phyloP scores from a whole-genome alignment of 1,284 basidiomycete species.

The Ceratobasidium sp. region DNA sequence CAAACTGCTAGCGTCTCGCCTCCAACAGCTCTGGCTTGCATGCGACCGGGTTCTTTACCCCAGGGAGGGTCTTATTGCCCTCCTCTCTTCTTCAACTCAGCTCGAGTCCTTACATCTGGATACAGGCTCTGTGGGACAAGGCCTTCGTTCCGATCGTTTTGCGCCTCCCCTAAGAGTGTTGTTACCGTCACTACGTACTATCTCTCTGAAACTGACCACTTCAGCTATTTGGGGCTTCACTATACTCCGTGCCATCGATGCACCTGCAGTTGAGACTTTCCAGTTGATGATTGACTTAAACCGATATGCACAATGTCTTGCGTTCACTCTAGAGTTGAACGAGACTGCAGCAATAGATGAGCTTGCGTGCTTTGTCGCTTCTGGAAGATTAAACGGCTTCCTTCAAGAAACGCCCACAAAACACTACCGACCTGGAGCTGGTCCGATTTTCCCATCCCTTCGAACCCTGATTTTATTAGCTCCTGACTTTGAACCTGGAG shows the following conservation, averaged over 20 bases:
- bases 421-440: background rate
- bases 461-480: background rate
- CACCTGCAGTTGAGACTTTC: background rate
- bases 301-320: background rate
- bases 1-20: background rate
- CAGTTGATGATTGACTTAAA: background rate
- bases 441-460: background rate
- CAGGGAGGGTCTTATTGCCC: background rate
- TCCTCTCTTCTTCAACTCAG: background rate
- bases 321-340: no score
- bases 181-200: background rate
- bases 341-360: no score
- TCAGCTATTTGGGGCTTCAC: background rate
- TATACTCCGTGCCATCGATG: background rate
- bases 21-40: background rate
- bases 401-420: background rate
- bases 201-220: background rate
- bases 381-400: background rate
- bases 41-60: background rate
- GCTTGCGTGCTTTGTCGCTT: background rate
- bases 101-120: background rate
- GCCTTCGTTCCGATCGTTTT: no score
- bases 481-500: background rate
- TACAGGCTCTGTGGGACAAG: background rate
- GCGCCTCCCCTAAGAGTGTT: background rate